Percentiles rank a stretch among this genome's conserved stretches.
Evolutionary conservation across 2,329 filamentous ascomycete species (phyloP).

Genomic region (Hypoxylon sp.): DNA sequence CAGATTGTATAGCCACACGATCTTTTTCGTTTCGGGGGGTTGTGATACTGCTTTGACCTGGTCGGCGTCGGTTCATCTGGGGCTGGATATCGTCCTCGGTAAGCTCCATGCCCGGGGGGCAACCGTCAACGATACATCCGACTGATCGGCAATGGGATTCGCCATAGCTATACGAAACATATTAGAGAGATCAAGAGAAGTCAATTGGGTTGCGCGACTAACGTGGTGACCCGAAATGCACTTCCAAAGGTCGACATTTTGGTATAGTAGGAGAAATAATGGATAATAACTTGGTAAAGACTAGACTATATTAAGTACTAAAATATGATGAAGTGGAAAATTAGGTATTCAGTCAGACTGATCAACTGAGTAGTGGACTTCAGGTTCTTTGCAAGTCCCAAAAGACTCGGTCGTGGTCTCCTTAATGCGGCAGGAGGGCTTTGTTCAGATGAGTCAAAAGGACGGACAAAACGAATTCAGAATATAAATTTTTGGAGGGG

Average conservation of each 20-base stretch:
- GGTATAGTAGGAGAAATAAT: slow-evolving; percentile 35
- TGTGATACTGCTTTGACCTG: slow-evolving; percentile 90
- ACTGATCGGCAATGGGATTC: slow-evolving; percentile 94
- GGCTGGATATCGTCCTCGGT: slow-evolving; percentile 92
- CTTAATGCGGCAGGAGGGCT: slow-evolving; percentile 25
- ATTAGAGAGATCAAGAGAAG: slow-evolving; percentile 37
- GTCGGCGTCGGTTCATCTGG: slow-evolving; percentile 90
- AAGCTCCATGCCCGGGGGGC: slow-evolving; percentile 88
- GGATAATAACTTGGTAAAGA: neutral
- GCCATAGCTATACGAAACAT: slow-evolving; percentile 70
- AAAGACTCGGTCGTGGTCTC: slow-evolving; percentile 1
- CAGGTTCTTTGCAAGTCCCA: neutral
- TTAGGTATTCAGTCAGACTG: neutral
- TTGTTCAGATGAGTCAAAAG: slow-evolving; percentile 42
- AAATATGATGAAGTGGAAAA: neutral
- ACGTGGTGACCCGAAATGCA: slow-evolving; percentile 87
- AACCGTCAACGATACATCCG: slow-evolving; percentile 94
- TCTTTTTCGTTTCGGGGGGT: slow-evolving; percentile 96
- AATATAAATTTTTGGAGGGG: slow-evolving; percentile 20
- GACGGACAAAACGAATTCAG: slow-evolving; percentile 17
- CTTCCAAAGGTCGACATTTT: slow-evolving; percentile 91
- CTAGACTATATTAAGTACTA: slow-evolving; percentile 4
- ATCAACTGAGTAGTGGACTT: neutral
- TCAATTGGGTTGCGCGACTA: slow-evolving; percentile 55
- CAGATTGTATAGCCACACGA: slow-evolving; percentile 90